Conservation (phyloP, 768 basidiomycete species). For the Termitomyces bulborhizus region DNA sequence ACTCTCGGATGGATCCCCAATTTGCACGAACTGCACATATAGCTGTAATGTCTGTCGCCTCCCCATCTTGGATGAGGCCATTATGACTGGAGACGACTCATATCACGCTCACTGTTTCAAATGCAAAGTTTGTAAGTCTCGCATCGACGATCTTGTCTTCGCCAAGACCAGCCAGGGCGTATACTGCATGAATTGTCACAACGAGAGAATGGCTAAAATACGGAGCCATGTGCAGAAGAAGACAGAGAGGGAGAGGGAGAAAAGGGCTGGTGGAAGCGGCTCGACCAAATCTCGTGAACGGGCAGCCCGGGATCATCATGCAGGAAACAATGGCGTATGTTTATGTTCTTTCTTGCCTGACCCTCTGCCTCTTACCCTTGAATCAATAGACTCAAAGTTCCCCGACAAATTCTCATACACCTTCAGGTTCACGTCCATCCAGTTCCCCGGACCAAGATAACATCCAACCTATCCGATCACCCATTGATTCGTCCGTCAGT, state of each 20-base stretch:
- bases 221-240: constrained; percentile 88
- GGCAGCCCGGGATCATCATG: constrained; percentile 30
- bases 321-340: constrained; percentile 37
- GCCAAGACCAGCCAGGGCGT: constrained; percentile 98
- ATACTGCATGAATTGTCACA: constrained; percentile 98
- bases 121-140: constrained; percentile 88
- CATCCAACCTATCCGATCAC: constrained; percentile 15
- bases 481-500: constrained; percentile 25
- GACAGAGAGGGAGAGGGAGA: constrained; percentile 54
- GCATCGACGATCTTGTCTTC: constrained; percentile 97
- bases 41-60: constrained; percentile 92
- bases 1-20: constrained; percentile 95
- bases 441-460: constrained; percentile 15
- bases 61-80: constrained; percentile 96
- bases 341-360: constrained; percentile 3
- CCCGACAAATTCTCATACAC: neutral
- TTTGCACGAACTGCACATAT: constrained; percentile 91
- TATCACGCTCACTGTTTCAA: constrained; percentile 99
- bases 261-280: constrained; percentile 32
- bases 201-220: constrained; percentile 92
- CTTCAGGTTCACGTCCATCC: constrained; percentile 13
- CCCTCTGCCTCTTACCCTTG: neutral
- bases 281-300: constrained; percentile 37
- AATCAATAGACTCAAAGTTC: constrained; percentile 1
- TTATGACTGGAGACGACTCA: constrained; percentile 98